phyloP scores from a whole-genome alignment of 345 rosid genomes.

The Pistacia integerrima region DNA sequence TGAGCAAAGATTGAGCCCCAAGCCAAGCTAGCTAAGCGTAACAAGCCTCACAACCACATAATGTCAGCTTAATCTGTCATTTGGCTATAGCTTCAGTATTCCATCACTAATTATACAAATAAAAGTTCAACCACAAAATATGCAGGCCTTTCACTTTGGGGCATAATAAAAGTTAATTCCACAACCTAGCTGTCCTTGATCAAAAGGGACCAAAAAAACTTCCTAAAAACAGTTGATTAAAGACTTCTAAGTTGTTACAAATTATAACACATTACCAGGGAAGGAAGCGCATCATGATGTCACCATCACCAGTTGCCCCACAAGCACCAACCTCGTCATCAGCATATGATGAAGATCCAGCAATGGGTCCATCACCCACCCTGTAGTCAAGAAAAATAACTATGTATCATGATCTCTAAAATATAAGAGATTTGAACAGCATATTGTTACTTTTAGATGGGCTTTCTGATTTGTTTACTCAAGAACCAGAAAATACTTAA shows the following conservation, averaged over 20 bases:
- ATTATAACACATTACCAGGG: conserved; percentile 63
- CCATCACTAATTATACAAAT: neutral
- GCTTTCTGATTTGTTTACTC: neutral
- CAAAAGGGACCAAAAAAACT: neutral
- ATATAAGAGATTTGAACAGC: conserved; percentile 5
- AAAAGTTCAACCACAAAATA: neutral
- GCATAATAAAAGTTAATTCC: neutral
- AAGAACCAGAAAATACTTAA: neutral
- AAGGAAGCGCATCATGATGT: conserved; percentile 97
- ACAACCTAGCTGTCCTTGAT: neutral
- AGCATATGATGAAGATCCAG: conserved; percentile 87
- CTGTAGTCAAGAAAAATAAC: conserved; percentile 37
- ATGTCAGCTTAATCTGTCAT: neutral
- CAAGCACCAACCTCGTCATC: conserved; percentile 91
- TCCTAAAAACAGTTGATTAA: neutral
- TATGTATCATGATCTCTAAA: conserved; percentile 7
- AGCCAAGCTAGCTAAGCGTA: neutral
- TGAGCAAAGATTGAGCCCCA: neutral
- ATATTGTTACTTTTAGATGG: neutral
- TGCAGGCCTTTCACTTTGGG: neutral
- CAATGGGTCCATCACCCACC: conserved; percentile 96
- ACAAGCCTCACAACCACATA: neutral
- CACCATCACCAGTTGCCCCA: conserved; percentile 98
- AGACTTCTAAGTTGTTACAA: neutral
- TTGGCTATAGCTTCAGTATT: neutral